Evolutionary conservation across 2,329 filamentous ascomycete species (phyloP), one percentile per base, ranked within the genome.

Genomic region (Neofusicoccum laricinum): DNA sequence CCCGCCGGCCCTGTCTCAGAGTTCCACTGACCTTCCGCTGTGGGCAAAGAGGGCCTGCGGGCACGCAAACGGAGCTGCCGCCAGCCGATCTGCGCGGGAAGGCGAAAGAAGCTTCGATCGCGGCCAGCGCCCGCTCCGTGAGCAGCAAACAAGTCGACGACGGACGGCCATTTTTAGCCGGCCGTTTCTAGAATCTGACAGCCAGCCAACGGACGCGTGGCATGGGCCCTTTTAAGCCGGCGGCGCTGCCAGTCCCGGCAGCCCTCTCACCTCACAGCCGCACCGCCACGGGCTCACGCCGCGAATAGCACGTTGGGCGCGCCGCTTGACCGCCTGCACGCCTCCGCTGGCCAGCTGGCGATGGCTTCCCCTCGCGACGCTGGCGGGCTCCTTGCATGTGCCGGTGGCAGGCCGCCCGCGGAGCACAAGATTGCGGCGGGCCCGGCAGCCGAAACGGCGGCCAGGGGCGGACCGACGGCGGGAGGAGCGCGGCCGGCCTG

Each of bases 381-480:
- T 7, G 32, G 17, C 32, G 17, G 34, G 40, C 55, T 59, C 55
- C 55, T 59, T 59, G 55, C 55, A 6, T 45, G 40, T 58, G 38
- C 17, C 38, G 53, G 53, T 32, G 38, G 53, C 53, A 45, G 53
- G n/a, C n/a, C n/a, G 25, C 40, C 30, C 55, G 41, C 12, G 40
- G 15, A 25, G 25, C 30, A 36, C 55, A 34, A 59, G n/a, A 59
- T 59, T 59, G 55, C 55, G 43, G 55, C 55, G 55, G 55, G 41
- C 55, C 55, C 41, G 41, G 40, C 55, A 59, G 55, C 53, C 53
- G 53, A 58, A 43, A 58, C 53, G 53, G 53, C 40, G 53, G 53
- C 53, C 53, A 58, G 53, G 53, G 53, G 55, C 55, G 55, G 55
- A 46, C 55, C 40, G 55, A 59, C 55, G 41, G 41, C 55, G 55